A percentile compares a stretch with the other conserved stretches of the same genome.
Evolutionary conservation across 2,329 filamentous ascomycete species (phyloP).

Genomic region (Seiridium unicorne): DNA sequence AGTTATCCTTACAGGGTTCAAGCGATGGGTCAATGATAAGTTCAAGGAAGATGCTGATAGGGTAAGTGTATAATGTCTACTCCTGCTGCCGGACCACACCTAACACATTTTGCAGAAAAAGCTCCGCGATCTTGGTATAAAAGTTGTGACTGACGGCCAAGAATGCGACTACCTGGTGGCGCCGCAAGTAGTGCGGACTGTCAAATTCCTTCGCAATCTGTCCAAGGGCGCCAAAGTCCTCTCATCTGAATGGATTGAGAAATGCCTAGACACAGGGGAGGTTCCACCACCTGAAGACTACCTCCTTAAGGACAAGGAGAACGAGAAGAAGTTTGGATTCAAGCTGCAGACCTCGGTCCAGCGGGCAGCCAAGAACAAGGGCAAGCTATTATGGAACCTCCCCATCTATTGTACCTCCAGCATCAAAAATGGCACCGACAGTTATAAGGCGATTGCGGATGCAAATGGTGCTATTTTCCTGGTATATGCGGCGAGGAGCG

Average conservation of each 20-base stretch:
- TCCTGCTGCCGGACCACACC: conserved; percentile 9
- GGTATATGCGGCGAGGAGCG: conserved; percentile 72
- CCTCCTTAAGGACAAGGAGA: conserved; percentile 66
- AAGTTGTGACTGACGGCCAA: conserved; percentile 72
- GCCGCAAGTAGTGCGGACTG: conserved; percentile 81
- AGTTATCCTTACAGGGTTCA: conserved; percentile 81
- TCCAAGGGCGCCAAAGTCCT: conserved; percentile 79
- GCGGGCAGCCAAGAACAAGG: conserved; percentile 73
- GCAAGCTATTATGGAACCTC: conserved; percentile 71
- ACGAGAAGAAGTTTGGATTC: conserved; percentile 70
- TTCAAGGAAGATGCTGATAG: conserved; percentile 77
- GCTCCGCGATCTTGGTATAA: conserved; percentile 79
- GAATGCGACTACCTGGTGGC: conserved; percentile 85
- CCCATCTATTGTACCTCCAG: conserved; percentile 82
- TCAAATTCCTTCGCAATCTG: conserved; percentile 88
- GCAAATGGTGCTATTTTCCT: conserved; percentile 85
- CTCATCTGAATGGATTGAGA: conserved; percentile 74
- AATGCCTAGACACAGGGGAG: conserved; percentile 67
- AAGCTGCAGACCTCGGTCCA: conserved; percentile 65
- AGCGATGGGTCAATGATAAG: conserved; percentile 72
- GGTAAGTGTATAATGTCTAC: conserved; percentile 49
- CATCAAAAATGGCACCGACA: conserved; percentile 78
- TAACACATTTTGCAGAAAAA: conserved; percentile 56
- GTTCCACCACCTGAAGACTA: conserved; percentile 65
- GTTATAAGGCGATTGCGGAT: conserved; percentile 81